Evolutionary conservation across 1,139 yeast species (phyloP), one percentile per base, ranked within the genome.

Genomic region (Sugiyamaella japonica): DNA sequence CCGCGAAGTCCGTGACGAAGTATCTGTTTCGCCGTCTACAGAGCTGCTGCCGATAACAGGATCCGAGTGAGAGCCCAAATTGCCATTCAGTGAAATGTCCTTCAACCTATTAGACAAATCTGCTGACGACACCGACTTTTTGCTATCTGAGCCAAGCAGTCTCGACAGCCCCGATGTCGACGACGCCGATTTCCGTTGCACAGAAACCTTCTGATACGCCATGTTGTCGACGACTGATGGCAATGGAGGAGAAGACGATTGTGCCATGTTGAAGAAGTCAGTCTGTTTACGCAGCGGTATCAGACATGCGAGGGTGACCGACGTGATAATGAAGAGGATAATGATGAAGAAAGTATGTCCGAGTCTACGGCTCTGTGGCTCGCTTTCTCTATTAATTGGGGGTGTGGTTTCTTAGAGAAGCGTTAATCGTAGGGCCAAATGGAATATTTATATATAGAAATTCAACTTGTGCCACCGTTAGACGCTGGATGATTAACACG

Each of bases 151-250:
- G 17, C 57, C 61, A 28, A 59, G 54, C 53, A 59, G 43, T 36
- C 58, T 44, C 10, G 61, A 57, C 29, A 59, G 52, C 10, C 59
- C 58, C 8, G 60, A 56, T 8, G 59, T 51, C n/a, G 58, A 52
- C 3, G 58, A 43, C n/a, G 50, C 51, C 10, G 55, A 41, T 10
- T 50, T 41, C 17, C 43, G 41, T 37, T 37, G 47, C 9, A 53
- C 48, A 9, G 50, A 39, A 12, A 53, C 53, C 53, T 53, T 53
- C 20, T 53, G 52, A 32, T 52, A 52, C 15, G 55, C 40, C 52
- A 45, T 41, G 40, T 48, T 42, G 25, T 37, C 48, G 28, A 31
- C 43, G 15, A 42, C 46, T 10, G 54, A 39, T 17, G 51, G 51
- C 16, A 16, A 23, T 17, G 51, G 48, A 15, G 51, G 42, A 9